Evolutionary conservation across 2,329 filamentous ascomycete species (phyloP), one percentile per base, ranked within the genome.

Genomic region (Xylaria sp.): DNA sequence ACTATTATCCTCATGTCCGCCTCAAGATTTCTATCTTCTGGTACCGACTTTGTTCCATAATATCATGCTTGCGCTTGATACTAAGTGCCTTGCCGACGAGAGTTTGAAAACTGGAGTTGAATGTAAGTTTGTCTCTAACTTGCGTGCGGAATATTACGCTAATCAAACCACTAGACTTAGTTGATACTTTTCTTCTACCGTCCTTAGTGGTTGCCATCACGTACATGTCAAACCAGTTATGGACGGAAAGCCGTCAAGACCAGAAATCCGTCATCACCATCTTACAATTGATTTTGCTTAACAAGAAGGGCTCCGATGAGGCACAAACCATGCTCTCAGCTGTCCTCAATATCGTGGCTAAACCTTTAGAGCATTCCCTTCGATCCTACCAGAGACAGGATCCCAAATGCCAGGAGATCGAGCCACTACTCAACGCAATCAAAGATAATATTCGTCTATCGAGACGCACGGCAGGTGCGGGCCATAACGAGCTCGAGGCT

Each of bases 1-100:
- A 60, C 79, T 94, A 7, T 91, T 94, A 85, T 88, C 90, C 8
- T 90, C 90, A 1, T 95, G 91, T 68, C 87, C 89, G 1, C 92
- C 92, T 1, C 91, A 93, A 71, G 88, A 93, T 38, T 95, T 95
- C 72, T 94, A 94, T 69, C 78, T 91, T 17, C 81, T 95, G 3
- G 87, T 93, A 13, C 90, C 92, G 1, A 89, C 90, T 0, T 78
- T 95, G 0, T 93, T 94, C 72, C 84, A 89, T 67, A 89, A 92
- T 67, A 91, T 90, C 41, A 85, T 92, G 0, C 79, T 90, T 35
- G 91, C 90, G 1, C 87, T 87, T 67, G 85, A 85, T n/a, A 82
- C 82, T 1, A 87, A 87, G 5, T 81, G 85, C 40, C 75, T 96
- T 4, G 84, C 84, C 1, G 85, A 92, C 44, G 89, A 93, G 38